Evolutionary conservation across 2,329 filamentous ascomycete genomes (phyloP).

Genomic region (Calonectria pseudoturangicola): DNA sequence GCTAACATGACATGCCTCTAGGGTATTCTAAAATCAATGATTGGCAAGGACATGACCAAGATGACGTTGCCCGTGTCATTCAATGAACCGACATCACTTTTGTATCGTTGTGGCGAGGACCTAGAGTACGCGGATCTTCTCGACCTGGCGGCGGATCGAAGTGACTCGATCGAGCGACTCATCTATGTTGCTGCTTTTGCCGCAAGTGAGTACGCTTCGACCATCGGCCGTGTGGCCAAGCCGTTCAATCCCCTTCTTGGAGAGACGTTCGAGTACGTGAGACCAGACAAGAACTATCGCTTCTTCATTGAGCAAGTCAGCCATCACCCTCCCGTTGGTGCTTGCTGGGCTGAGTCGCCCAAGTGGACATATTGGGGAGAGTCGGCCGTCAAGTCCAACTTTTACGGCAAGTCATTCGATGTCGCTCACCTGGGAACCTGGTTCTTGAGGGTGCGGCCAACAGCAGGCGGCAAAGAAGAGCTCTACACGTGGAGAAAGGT

Average conservation of each 20-base stretch:
- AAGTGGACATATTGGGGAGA: constrained; percentile 99
- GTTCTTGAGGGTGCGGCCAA: constrained; percentile 91
- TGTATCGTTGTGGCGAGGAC: constrained; percentile 96
- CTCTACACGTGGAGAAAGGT: constrained; percentile 99
- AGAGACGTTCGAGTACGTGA: constrained; percentile 96
- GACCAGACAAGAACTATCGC: constrained; percentile 97
- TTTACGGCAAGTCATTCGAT: constrained; percentile 98
- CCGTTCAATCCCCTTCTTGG: constrained; percentile 98
- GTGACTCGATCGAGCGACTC: constrained; percentile 92
- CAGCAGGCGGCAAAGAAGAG: constrained; percentile 84
- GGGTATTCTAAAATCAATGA: constrained; percentile 99
- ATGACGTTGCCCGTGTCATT: constrained; percentile 99
- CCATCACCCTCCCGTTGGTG: constrained; percentile 96
- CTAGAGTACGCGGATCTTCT: constrained; percentile 98
- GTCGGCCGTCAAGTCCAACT: constrained; percentile 95
- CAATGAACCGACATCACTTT: constrained; percentile 96
- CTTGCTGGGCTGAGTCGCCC: constrained; percentile 92
- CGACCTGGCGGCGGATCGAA: constrained; percentile 88
- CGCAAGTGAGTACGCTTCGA: constrained; percentile 96
- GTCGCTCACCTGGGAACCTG: constrained; percentile 97
- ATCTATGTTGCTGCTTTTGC: constrained; percentile 97
- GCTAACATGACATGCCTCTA: constrained; percentile 63
- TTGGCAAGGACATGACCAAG: constrained; percentile 99
- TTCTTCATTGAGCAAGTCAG: constrained; percentile 99
- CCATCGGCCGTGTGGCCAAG: constrained; percentile 96